Percentiles rank a stretch among this genome's conserved stretches.
Conservation (phyloP, 1,139 yeast genomes). For the Pichia sp. region DNA sequence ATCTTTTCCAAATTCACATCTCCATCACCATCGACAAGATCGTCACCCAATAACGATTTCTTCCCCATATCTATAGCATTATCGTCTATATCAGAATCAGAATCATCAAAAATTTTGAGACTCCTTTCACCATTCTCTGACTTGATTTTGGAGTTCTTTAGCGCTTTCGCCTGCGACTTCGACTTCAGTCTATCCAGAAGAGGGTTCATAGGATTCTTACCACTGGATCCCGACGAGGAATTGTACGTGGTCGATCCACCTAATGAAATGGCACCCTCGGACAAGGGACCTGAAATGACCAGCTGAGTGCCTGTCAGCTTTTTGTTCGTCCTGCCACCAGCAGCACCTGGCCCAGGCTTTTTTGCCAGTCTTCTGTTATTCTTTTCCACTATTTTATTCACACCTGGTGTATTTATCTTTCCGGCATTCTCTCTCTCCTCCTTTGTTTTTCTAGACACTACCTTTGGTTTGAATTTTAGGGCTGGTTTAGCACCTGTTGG, state of each 20-base stretch:
- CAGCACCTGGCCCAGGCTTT: background rate
- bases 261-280: constrained; percentile 55
- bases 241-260: constrained; percentile 27
- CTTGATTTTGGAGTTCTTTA: constrained; percentile 6
- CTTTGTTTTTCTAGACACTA: constrained; percentile 73
- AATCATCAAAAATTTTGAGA: constrained; percentile 22
- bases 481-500: constrained; percentile 36
- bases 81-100: constrained; percentile 16
- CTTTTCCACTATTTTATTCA: constrained; percentile 23
- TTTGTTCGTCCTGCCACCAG: constrained; percentile 29
- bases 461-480: constrained; percentile 74
- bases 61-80: constrained; percentile 17
- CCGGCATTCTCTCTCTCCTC: constrained; percentile 80
- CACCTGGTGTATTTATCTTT: constrained; percentile 39
- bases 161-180: constrained; percentile 5
- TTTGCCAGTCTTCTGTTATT: constrained; percentile 8
- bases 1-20: constrained; percentile 44
- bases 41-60: constrained; percentile 1
- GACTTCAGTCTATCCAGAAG: constrained; percentile 35
- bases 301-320: constrained; percentile 59
- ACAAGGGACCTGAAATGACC: constrained; percentile 67
- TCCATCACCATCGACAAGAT: constrained; percentile 31
- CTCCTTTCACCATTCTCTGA: constrained; percentile 6
- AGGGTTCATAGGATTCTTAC: constrained; percentile 30
- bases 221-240: constrained; percentile 6